Conservation (phyloP, 2,329 filamentous ascomycete genomes). For the Annulohypoxylon truncatum region DNA sequence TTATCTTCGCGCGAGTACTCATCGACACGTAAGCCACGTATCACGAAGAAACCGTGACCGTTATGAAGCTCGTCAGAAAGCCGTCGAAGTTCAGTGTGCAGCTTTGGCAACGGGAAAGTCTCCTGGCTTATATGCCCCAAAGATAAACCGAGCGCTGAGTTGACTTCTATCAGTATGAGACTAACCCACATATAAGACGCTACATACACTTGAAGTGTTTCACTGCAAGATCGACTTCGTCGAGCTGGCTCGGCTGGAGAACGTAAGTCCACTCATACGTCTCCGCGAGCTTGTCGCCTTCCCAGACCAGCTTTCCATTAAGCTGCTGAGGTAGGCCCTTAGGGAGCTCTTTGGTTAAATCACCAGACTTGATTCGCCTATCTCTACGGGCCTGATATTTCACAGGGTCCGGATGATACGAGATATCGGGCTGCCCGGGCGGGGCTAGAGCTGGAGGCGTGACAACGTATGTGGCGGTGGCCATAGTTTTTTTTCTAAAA, state of each 20-base stretch:
- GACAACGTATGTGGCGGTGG: slow-evolving; percentile 41
- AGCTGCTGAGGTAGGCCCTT: slow-evolving; percentile 62
- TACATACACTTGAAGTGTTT: slow-evolving; percentile 56
- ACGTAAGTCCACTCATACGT: slow-evolving; percentile 66
- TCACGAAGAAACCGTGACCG: slow-evolving; percentile 70
- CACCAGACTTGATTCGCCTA: slow-evolving; percentile 56
- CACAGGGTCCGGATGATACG: slow-evolving; percentile 64
- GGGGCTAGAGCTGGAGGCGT: slow-evolving; percentile 45
- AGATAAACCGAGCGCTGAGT: slow-evolving; percentile 51
- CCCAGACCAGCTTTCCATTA: slow-evolving; percentile 66
- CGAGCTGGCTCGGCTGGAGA: slow-evolving; percentile 59
- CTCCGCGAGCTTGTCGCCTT: slow-evolving; percentile 60
- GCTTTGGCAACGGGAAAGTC: slow-evolving; percentile 66
- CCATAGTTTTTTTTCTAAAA: slow-evolving; percentile 10
- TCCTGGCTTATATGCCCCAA: slow-evolving; percentile 59
- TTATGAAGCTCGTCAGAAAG: slow-evolving; percentile 66
- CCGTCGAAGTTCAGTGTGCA: slow-evolving; percentile 61
- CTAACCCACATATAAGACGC: not conserved
- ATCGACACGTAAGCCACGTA: slow-evolving; percentile 67
- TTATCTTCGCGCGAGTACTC: slow-evolving; percentile 67
- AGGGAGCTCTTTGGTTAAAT: slow-evolving; percentile 57
- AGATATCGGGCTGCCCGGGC: slow-evolving; percentile 67
- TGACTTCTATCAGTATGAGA: not conserved
- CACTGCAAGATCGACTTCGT: slow-evolving; percentile 60
- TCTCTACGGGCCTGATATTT: slow-evolving; percentile 65